Evolutionary conservation across 2,329 filamentous ascomycete species (phyloP).

Genomic region (Monilinia laxa): DNA sequence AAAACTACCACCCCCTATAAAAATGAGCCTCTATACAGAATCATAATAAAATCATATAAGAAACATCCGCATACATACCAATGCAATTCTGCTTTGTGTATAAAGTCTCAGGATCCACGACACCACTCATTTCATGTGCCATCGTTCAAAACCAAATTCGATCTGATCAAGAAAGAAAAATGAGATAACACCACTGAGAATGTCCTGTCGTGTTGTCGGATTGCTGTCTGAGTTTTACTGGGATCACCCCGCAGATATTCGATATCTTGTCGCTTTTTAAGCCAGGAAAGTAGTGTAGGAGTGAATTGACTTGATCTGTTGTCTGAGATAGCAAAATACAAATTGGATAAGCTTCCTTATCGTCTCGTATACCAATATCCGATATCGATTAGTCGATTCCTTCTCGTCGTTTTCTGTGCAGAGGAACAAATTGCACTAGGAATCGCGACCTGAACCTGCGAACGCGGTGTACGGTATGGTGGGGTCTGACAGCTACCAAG

Average conservation of each 20-base stretch:
- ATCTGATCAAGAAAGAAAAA: slow-evolving; percentile 9
- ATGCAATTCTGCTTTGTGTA: slow-evolving; percentile 94
- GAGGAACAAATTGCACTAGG: slow-evolving; percentile 1
- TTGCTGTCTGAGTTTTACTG: slow-evolving; percentile 20
- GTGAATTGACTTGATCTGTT: slow-evolving; percentile 1
- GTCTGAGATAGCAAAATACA: background rate
- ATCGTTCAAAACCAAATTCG: slow-evolving; percentile 29
- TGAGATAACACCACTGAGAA: slow-evolving; percentile 12
- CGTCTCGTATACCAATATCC: slow-evolving; percentile 1
- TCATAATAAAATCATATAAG: slow-evolving; percentile 1
- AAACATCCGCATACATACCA: slow-evolving; percentile 51
- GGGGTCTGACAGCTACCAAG: slow-evolving; percentile 23
- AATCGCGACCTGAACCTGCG: slow-evolving; percentile 15
- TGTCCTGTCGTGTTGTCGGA: slow-evolving; percentile 17
- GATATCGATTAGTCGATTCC: background rate
- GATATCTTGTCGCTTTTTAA: slow-evolving; percentile 13
- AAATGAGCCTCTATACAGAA: slow-evolving; percentile 32
- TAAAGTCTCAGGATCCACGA: slow-evolving; percentile 80
- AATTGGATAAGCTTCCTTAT: background rate
- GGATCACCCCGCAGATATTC: slow-evolving; percentile 22
- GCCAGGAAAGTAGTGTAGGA: background rate
- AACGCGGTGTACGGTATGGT: slow-evolving; percentile 23
- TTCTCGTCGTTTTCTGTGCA: slow-evolving; percentile 6
- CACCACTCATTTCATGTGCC: slow-evolving; percentile 46
- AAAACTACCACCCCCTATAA: slow-evolving; percentile 87